Conservation (phyloP, 2,329 filamentous ascomycete genomes). For the Lasiodiplodia hormozganensis region DNA sequence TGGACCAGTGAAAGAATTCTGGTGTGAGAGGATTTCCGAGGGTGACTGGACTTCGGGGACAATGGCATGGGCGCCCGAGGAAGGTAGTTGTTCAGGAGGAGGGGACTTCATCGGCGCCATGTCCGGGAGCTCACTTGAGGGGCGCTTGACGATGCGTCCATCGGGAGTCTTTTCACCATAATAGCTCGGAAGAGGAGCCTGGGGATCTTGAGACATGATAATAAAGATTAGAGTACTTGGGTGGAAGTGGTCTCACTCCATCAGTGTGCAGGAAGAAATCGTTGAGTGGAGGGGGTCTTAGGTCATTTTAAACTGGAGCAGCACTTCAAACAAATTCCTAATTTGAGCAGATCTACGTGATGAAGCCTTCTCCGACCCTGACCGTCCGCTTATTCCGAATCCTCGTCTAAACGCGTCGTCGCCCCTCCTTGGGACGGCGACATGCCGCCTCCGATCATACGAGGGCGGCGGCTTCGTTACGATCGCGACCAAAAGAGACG, state of each 20-base stretch:
- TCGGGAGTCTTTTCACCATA: conserved; percentile 30
- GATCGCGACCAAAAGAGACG: conserved; percentile 25
- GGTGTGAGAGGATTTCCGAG: conserved; percentile 22
- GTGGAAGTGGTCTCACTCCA: conserved; percentile 4
- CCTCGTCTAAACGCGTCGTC: background rate
- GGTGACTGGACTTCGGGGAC: conserved; percentile 23
- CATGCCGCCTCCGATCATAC: conserved; percentile 25
- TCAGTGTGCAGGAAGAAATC: background rate
- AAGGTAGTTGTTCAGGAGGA: conserved; percentile 16
- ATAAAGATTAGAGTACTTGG: background rate
- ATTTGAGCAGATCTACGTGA: background rate
- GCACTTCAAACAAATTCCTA: conserved; percentile 16
- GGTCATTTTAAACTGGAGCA: background rate
- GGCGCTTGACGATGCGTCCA: conserved; percentile 29
- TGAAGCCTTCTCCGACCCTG: conserved; percentile 11
- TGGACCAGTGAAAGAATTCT: conserved; percentile 12
- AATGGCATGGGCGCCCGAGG: background rate
- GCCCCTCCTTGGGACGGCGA: conserved; percentile 3
- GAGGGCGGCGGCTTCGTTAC: conserved; percentile 21
- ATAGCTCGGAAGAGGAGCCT: conserved; percentile 26
- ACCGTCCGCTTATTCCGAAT: conserved; percentile 16
- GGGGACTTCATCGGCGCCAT: conserved; percentile 16
- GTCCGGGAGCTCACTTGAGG: conserved; percentile 26
- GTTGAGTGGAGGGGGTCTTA: background rate
- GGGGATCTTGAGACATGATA: conserved; percentile 21